Evolutionary conservation across 768 basidiomycete species (phyloP), one percentile per base, ranked within the genome.

Genomic region (Tephrocybe sp.): DNA sequence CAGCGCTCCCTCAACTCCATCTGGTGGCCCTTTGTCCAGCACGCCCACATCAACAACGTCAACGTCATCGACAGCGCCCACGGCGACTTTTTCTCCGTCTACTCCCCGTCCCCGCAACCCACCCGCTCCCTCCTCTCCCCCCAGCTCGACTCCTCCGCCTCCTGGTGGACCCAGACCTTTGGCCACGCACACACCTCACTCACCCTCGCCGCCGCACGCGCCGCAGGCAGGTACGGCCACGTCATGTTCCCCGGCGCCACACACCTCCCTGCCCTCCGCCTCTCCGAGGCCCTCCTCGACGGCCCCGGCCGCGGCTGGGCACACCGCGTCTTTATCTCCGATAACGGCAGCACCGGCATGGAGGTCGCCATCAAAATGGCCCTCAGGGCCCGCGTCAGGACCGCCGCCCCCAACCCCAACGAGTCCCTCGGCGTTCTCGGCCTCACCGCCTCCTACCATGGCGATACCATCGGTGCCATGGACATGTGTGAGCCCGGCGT

Each of bases 11-110:
- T 90, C 38, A 78, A 93, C 47, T 76, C 77, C 1, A 75, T 97
- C 39, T 98, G 96, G 96, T 98, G 94, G 93, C 96, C 96, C 0
- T 98, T 98, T 64, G 92, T 93, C 1, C 96, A 98, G 64, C 96
- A 98, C 57, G 83, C 81, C 0, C 73, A 84, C 15, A 74, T 92
- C 40, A 78, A 81, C 54, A 72, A 94, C 58, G 86, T 98, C 25
- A 91, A 85, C 41, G 86, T 95, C 51, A 91, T 98, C 58, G 93
- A 98, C 65, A 95, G 92, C 56, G 96, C 95, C 0, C 76, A 80
- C 56, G 82, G 80, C 1, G 96, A 98, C 70, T 86, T 86, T 65
- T 97, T 98, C 72, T 88, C 84, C 56, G 78, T 89, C 41, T 86
- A 83, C 57, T 73, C 39, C 10, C 77, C 48, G 66, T 52, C 69